These are phyloP conservation scores for Marsdenia floribunda DNA, from an alignment of 257 asterid genomes.

Conservation along the genomic window DNA sequence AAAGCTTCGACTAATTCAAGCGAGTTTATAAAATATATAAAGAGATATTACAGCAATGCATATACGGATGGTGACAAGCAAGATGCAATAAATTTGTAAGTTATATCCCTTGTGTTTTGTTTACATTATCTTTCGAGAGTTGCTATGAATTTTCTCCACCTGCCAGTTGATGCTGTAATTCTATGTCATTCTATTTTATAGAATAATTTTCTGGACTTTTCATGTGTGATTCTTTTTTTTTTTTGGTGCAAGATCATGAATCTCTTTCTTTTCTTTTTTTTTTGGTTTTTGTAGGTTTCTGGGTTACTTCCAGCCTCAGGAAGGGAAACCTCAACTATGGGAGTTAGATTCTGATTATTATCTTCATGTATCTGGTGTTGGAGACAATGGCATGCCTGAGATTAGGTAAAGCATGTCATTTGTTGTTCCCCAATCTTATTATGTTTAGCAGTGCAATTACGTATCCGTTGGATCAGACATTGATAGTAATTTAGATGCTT, in stretches of 20 bases:
- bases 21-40: slow-evolving; percentile 92
- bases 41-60: slow-evolving; percentile 95
- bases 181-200: not conserved
- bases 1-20: slow-evolving; percentile 97
- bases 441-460: not conserved
- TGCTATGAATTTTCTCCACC: slow-evolving; percentile 11
- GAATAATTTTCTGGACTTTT: slow-evolving; percentile 2
- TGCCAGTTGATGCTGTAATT: not conserved
- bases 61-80: slow-evolving; percentile 99
- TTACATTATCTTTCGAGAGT: slow-evolving; percentile 15
- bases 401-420: slow-evolving; percentile 36
- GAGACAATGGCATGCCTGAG: slow-evolving; percentile 78
- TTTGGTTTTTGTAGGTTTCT: slow-evolving; percentile 58
- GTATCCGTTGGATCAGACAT: not conserved
- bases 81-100: slow-evolving; percentile 93
- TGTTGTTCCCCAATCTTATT: not conserved
- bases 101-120: slow-evolving; percentile 22
- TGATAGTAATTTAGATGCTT: not conserved
- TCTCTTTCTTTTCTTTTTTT: slow-evolving; percentile 16
- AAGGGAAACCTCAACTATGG: slow-evolving; percentile 98
- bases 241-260: slow-evolving; percentile 18
- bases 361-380: slow-evolving; percentile 94
- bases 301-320: slow-evolving; percentile 97
- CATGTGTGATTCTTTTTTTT: slow-evolving; percentile 1
- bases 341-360: slow-evolving; percentile 98